Base-by-base conservation (phyloP, 2,329 filamentous ascomycete genomes). In the Sporothrix euskadiensis region DNA sequence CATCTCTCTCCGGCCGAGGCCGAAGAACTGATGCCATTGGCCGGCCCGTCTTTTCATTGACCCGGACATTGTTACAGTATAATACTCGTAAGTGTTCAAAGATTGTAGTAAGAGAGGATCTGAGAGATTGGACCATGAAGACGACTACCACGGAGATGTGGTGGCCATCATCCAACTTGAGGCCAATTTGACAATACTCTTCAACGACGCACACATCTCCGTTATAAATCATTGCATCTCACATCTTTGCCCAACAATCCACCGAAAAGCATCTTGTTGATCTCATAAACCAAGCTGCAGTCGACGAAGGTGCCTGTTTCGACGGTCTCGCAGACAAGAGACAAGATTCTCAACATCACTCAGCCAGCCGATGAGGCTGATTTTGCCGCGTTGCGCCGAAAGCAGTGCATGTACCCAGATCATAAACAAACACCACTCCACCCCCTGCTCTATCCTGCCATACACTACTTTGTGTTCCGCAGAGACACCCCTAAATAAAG, bases 111-210 rank as follows among this genome's bases (percentile, higher is more conserved):
- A 4, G 35, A 35, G 4, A 35, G 35, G 35, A 35, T 4, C 7
- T 44, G 2, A 9, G 8, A 6, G 41, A 14, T 44, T n/a, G 41
- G 39, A 44, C 41, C 35, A 65, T n/a, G 35, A 41, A 14, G 19
- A 47, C 35, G 32, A 66, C 16, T 52, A 54, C 19, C 44, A 69
- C 22, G 44, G 65, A 47, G 22, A 69, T 26, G 26, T 26, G 12
- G 7, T 52, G 22, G 65, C 44, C 26, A 54, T 69, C 65, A 69
- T 69, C 14, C 65, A 52, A 26, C 10, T 69, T 16, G 65, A 69
- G 7, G 65, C 65, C 44, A 26, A 69, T 7, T 8, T 69, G n/a
- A 47, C 49, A 12, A 52, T 52, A 5, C n/a, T 66, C 44, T 66
- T 66, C 41, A 66, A 66, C 63, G 63, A 69, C 3, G 19, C 49